Evolutionary conservation across 2,329 filamentous ascomycete genomes (phyloP).

Genomic region (Claviceps maximensis): DNA sequence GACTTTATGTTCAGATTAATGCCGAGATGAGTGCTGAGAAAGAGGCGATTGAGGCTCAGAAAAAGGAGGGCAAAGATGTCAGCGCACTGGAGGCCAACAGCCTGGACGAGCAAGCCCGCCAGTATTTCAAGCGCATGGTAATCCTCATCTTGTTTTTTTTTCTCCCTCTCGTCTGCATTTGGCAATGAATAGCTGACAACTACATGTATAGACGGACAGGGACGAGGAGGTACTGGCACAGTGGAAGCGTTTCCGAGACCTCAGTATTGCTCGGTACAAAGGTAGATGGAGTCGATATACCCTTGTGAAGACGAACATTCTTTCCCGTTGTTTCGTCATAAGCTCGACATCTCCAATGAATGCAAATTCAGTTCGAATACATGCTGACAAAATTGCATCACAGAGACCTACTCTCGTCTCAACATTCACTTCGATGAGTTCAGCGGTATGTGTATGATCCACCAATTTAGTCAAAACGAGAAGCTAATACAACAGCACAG

Average conservation of each 20-base stretch:
- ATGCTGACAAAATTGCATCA: background rate
- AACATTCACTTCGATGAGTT: constrained; percentile 63
- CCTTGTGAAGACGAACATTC: background rate
- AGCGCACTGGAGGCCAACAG: constrained; percentile 36
- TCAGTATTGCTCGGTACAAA: constrained; percentile 54
- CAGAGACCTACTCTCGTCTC: constrained; percentile 51
- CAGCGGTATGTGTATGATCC: constrained; percentile 12
- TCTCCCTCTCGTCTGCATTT: background rate
- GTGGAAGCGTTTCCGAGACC: constrained; percentile 53
- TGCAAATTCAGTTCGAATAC: background rate
- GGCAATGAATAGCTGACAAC: background rate
- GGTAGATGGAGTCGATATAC: constrained; percentile 5
- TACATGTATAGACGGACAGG: constrained; percentile 36
- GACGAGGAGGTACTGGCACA: constrained; percentile 45
- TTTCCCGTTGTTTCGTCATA: background rate
- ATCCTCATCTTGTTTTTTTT: background rate
- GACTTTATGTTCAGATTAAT: constrained; percentile 72
- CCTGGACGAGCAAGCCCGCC: constrained; percentile 61
- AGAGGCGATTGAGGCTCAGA: constrained; percentile 46
- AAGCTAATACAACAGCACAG: constrained; percentile 23
- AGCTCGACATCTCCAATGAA: background rate
- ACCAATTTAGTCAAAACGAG: background rate
- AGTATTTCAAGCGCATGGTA: constrained; percentile 55
- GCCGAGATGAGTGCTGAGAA: constrained; percentile 52
- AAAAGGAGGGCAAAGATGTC: constrained; percentile 38